phyloP scores from a whole-genome alignment of 1,284 basidiomycete genomes.

The Pseudozyma hubeiensis region DNA sequence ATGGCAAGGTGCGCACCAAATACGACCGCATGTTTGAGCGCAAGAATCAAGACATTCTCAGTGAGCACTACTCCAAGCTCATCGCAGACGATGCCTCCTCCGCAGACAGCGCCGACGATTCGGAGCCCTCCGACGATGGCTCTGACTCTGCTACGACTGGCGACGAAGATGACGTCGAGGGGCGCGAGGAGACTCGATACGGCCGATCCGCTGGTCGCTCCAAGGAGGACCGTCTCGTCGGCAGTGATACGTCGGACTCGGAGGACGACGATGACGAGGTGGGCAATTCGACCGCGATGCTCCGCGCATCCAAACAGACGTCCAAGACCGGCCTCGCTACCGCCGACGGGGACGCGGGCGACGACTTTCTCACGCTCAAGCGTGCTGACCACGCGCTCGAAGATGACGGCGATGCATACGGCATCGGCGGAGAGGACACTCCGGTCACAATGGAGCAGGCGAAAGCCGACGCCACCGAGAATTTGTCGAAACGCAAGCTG shows the following conservation, averaged over 20 bases:
- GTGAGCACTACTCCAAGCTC: slow-evolving; percentile 89
- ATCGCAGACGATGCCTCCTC: slow-evolving; percentile 72
- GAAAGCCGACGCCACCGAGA: slow-evolving; percentile 69
- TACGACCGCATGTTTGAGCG: slow-evolving; percentile 98
- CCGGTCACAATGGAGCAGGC: slow-evolving; percentile 37
- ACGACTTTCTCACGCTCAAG: slow-evolving; percentile 93
- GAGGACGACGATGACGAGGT: slow-evolving; percentile 32
- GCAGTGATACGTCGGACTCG: slow-evolving; percentile 62
- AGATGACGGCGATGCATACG: slow-evolving; percentile 53
- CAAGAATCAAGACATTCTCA: slow-evolving; percentile 93
- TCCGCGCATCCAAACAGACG: slow-evolving; percentile 4
- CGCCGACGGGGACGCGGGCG: slow-evolving; percentile 70
- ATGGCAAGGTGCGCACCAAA: slow-evolving; percentile 75
- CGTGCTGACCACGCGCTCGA: slow-evolving; percentile 84
- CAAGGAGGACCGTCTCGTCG: slow-evolving; percentile 40
- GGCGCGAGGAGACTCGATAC: slow-evolving; percentile 42
- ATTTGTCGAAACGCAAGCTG: slow-evolving; percentile 76
- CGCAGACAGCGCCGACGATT: slow-evolving; percentile 20
- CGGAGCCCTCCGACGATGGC: slow-evolving; percentile 16
- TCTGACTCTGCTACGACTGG: slow-evolving; percentile 15
- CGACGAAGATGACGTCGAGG: slow-evolving; percentile 16
- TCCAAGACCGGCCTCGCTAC: slow-evolving; percentile 5
- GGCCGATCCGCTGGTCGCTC: slow-evolving; percentile 19
- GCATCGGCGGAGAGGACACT: slow-evolving; percentile 21
- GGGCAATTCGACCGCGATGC: slow-evolving; percentile 3